Percentiles rank a stretch among this genome's conserved stretches.
phyloP scores from a whole-genome alignment of 2,329 filamentous ascomycete species.

The Diplodia intermedia region DNA sequence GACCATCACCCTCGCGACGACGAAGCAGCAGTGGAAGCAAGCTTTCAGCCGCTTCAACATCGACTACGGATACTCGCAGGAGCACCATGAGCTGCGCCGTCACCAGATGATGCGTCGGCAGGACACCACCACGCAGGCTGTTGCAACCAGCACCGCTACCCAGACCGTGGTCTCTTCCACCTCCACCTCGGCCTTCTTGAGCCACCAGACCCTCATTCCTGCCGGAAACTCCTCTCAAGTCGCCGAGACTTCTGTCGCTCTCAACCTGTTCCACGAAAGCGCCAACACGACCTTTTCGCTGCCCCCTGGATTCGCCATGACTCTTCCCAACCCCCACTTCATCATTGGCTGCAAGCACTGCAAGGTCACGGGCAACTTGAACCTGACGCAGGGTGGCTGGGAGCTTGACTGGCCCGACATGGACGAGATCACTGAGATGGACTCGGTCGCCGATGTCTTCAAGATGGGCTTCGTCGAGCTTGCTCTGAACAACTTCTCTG shows the following conservation, averaged over 20 bases:
- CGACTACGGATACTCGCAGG: conserved; percentile 43
- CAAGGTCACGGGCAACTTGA: conserved; percentile 42
- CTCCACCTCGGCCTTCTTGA: conserved; percentile 29
- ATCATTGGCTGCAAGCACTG: conserved; percentile 49
- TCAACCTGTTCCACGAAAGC: conserved; percentile 39
- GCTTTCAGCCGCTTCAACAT: conserved; percentile 44
- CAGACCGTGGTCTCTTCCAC: background rate
- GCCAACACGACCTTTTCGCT: conserved; percentile 40
- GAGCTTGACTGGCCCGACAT: conserved; percentile 40
- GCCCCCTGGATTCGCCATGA: conserved; percentile 33
- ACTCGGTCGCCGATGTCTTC: conserved; percentile 42
- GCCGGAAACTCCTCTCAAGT: conserved; percentile 36
- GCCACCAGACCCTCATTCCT: conserved; percentile 37
- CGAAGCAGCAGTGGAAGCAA: conserved; percentile 40
- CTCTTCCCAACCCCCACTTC: conserved; percentile 36
- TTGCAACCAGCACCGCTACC: background rate
- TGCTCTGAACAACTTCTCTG: conserved; percentile 41
- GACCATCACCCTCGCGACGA: conserved; percentile 40
- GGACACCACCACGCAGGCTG: background rate
- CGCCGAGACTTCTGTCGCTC: conserved; percentile 33
- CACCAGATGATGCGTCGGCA: conserved; percentile 7
- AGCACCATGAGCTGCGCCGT: conserved; percentile 41
- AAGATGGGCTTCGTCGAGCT: conserved; percentile 46
- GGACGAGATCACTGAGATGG: conserved; percentile 39
- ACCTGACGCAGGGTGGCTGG: conserved; percentile 44